Base-by-base conservation (phyloP, 2,329 filamentous ascomycete genomes). In the Emmonsiellopsis sp. region DNA sequence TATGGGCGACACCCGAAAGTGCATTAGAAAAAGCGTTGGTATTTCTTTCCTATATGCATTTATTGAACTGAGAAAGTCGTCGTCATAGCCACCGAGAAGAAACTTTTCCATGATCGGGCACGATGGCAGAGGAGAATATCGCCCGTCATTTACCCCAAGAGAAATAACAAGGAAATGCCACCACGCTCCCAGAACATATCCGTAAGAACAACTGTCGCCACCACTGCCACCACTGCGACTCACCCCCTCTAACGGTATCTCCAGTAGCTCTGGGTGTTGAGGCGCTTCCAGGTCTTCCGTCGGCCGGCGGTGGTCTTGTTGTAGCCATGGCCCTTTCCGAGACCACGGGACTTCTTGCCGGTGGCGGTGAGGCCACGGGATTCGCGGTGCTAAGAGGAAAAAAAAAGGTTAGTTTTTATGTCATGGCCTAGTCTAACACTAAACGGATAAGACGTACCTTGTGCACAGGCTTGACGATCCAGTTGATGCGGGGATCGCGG, bases 211-310 rank as follows among this genome's bases (percentile, higher is more conserved):
- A 2, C 21, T 27, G 21, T 27, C 21, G 21, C 21, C 21, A 27
- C 21, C 21, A 27, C 46, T 21, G 39, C 39, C 14, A 27, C 46
- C 34, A 49, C n/a, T 14, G 46, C 17, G 2, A n/a, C 42, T 52
- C 17, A 37, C 13, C 33, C 61, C 62, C 57, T 61, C 62, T 74
- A 95, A 79, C 91, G 85, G 88, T 96, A 96, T 77, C 91, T 85
- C 91, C 92, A 96, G 76, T 95, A 88, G 71, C 88, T 95, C 75
- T 95, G 86, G 77, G 92, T 98, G 87, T 98, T 98, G 84, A 95
- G 90, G 76, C 88, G 85, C 88, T 95, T 95, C 94, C 93, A 98
- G 76, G 92, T 98, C 90, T 98, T 96, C 83, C 94, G 92, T 77
- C 93, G 85, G 71, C 93, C 93, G 68, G 90, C 88, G 67, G 81